Conservation (phyloP, 2,329 filamentous ascomycete species). For the Thelonectria rubi region DNA sequence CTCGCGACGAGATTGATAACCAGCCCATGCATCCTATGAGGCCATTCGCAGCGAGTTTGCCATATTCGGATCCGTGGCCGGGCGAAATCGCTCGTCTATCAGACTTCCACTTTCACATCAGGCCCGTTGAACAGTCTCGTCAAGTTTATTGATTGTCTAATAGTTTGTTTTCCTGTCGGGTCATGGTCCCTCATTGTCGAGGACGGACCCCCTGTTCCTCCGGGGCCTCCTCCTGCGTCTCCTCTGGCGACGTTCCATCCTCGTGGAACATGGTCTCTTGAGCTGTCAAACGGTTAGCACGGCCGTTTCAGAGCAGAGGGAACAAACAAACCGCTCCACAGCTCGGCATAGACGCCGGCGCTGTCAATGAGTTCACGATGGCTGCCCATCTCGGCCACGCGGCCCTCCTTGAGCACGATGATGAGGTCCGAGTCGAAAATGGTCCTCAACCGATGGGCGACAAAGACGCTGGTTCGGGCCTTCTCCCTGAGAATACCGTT, state of each 20-base stretch:
- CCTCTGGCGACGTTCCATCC: conserved; percentile 54
- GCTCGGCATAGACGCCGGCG: conserved; percentile 83
- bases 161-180: conserved; percentile 6
- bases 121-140: conserved; percentile 4
- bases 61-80: conserved; percentile 11
- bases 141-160: conserved; percentile 27
- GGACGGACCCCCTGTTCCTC: conserved; percentile 3
- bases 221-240: conserved; percentile 38
- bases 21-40: not conserved
- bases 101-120: conserved; percentile 5
- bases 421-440: conserved; percentile 95
- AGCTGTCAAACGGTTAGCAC: conserved; percentile 51
- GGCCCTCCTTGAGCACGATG: conserved; percentile 85
- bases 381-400: conserved; percentile 88
- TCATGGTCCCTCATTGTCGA: not conserved
- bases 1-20: not conserved
- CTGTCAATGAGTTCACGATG: conserved; percentile 84
- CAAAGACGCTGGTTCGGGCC: conserved; percentile 88
- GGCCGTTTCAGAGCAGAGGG: not conserved
- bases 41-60: conserved; percentile 2
- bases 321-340: conserved; percentile 82
- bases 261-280: conserved; percentile 69
- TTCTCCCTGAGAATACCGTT: conserved; percentile 92
- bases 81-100: too few relatives aligned
- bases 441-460: conserved; percentile 90